Base-by-base conservation (phyloP, 2,329 filamentous ascomycete species). In the Calcarisporium arbuscula region DNA sequence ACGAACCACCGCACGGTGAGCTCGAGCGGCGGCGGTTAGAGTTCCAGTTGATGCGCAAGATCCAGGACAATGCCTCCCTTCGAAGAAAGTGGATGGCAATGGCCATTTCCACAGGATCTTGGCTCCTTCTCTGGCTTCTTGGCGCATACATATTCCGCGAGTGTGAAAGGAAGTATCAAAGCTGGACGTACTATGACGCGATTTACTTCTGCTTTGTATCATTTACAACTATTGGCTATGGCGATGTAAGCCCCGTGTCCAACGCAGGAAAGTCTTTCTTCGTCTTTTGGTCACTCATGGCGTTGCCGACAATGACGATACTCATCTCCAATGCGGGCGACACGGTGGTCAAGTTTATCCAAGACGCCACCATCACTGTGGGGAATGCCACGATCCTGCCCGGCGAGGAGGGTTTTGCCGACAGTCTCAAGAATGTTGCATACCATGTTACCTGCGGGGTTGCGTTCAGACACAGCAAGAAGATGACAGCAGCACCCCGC, bases 201-300 rank as follows among this genome's bases (percentile, higher is more conserved):
- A 69, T 95, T 28, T 95, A 95, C 59, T 94, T 95, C 53, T 80
- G 80, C 46, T 95, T 92, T 56, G 78, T 87, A 21, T 82, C 80
- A 4, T 72, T 95, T 17, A 68, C 88, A 3, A 95, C 89, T 0
- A 85, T 95, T 23, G 89, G 89, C 1, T 95, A 94, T 48, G 89
- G 89, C 4, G 87, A 94, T 45, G 58, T 82, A 5, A 77, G 80
- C 2, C 87, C 87, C 0, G 66, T 78, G n/a, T 85, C 81, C 3
- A 89, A 88, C 43, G 72, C 80, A 0, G 86, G 85, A 2, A 80
- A 85, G 35, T 77, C 85, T 0, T 94, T 95, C 55, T 95, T 94
- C 49, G 85, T 95, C n/a, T 80, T 95, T 36, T 95, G 89, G 89
- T 85, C 81, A 11, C 58, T 95, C 2, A 71, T 95, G 18, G 87